These are phyloP conservation scores for Fusarium hainanense DNA, from an alignment of 2,329 filamentous ascomycete species.

Conservation along the genomic window DNA sequence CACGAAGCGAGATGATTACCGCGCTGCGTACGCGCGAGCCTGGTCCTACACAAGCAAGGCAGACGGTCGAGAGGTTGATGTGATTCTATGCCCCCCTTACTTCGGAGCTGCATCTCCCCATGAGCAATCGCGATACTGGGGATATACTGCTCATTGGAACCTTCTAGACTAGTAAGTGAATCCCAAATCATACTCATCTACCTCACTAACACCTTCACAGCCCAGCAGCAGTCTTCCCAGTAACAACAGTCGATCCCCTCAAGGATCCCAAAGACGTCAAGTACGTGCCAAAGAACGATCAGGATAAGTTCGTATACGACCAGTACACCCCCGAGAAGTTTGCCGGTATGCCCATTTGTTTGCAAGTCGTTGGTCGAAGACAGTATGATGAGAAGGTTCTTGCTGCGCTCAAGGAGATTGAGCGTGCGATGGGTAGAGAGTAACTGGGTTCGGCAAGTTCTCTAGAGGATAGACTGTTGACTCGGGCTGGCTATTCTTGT, in stretches of 20 bases:
- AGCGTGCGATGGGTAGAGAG: slow-evolving; percentile 39
- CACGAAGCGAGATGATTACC: slow-evolving; percentile 54
- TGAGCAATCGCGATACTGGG: slow-evolving; percentile 63
- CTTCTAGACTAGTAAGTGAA: slow-evolving; percentile 66
- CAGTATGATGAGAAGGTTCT: slow-evolving; percentile 49
- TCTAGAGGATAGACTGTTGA: neutral
- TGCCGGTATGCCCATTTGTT: slow-evolving; percentile 41
- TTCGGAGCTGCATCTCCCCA: slow-evolving; percentile 63
- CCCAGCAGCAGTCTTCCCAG: slow-evolving; percentile 70
- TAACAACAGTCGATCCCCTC: slow-evolving; percentile 48
- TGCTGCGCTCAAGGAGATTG: slow-evolving; percentile 43
- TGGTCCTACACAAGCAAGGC: slow-evolving; percentile 52
- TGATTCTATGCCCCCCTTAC: slow-evolving; percentile 69
- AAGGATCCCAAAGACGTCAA: slow-evolving; percentile 41
- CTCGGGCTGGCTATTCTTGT: neutral
- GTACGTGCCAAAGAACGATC: slow-evolving; percentile 45
- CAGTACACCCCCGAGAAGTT: slow-evolving; percentile 46
- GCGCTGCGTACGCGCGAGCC: slow-evolving; percentile 50
- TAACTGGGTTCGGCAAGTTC: neutral
- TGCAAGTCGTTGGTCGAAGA: slow-evolving; percentile 47
- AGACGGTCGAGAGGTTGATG: slow-evolving; percentile 60
- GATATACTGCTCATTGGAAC: slow-evolving; percentile 76
- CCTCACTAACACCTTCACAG: neutral
- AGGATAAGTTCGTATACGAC: slow-evolving; percentile 47
- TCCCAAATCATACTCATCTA: accelerated